phyloP scores from a whole-genome alignment of 202 grass and related monocot genomes.

The Tripidium arundinaceum region DNA sequence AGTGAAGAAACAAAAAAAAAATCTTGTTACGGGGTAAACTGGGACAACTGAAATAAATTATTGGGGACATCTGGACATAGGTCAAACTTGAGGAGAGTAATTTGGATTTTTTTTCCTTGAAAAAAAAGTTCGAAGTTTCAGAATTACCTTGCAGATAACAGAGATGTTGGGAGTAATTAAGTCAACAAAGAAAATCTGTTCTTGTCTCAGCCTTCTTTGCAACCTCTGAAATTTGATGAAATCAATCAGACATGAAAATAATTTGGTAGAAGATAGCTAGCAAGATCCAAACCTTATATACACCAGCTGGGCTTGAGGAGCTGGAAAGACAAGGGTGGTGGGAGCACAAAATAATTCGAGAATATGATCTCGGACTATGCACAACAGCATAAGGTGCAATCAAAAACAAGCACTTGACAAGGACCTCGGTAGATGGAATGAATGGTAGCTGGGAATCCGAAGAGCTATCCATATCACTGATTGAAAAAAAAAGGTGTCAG shows the following conservation, averaged over 20 bases:
- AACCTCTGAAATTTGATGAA: too few relatives aligned
- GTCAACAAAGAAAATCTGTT: too few relatives aligned
- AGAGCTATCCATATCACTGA: too few relatives aligned
- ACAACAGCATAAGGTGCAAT: slow-evolving; percentile 68
- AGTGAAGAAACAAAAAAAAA: background rate
- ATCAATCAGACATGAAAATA: slow-evolving; percentile 34
- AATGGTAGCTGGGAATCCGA: slow-evolving; percentile 60
- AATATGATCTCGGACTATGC: slow-evolving; percentile 61
- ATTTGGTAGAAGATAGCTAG: slow-evolving; percentile 6
- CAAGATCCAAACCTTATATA: slow-evolving; percentile 68
- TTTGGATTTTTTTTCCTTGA: background rate
- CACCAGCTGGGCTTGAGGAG: slow-evolving; percentile 36
- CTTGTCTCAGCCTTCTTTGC: too few relatives aligned
- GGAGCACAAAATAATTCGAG: slow-evolving; percentile 65
- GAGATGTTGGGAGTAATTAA: too few relatives aligned
- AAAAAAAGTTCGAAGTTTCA: slow-evolving; percentile 9
- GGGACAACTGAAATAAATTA: background rate
- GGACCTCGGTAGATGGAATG: slow-evolving; percentile 69
- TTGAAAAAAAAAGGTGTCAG: too few relatives aligned
- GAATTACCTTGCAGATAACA: slow-evolving; percentile 83
- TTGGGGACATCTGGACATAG: background rate
- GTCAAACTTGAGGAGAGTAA: background rate
- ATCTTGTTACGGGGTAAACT: background rate
- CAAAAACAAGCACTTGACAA: slow-evolving; percentile 94
- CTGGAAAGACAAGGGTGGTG: slow-evolving; percentile 82